Conservation (phyloP, 163 green algal species). For the Smithsoniella earleae region DNA sequence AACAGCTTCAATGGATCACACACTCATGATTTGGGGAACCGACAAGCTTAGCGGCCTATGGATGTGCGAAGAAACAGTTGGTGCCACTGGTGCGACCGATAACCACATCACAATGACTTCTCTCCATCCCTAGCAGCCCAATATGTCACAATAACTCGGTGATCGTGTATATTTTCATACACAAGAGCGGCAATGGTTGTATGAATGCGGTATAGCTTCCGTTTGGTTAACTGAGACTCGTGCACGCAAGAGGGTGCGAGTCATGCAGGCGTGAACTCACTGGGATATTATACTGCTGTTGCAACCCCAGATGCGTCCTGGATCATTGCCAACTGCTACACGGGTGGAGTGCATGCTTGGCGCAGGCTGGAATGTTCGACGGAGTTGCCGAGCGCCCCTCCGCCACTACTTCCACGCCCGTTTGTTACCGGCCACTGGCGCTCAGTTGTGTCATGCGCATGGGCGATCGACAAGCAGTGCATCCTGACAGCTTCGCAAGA, state of each 20-base stretch:
- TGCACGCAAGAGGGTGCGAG: no score
- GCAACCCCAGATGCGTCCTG: not conserved
- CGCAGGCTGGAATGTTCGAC: no score
- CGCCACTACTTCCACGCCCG: slow-evolving; percentile 20
- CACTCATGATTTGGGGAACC: slow-evolving; percentile 83
- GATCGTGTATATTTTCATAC: no score
- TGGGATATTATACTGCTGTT: slow-evolving; percentile 30
- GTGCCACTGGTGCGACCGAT: slow-evolving; percentile 72
- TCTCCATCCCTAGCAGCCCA: no score
- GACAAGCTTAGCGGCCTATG: slow-evolving; percentile 67
- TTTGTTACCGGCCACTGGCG: slow-evolving; percentile 51
- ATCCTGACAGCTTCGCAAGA: slow-evolving; percentile 71
- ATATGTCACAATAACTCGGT: no score
- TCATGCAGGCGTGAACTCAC: slow-evolving; percentile 15
- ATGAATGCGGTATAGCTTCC: no score
- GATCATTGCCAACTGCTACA: slow-evolving; percentile 24
- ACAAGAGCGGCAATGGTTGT: no score
- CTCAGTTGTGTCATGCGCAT: slow-evolving; percentile 65
- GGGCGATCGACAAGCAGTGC: slow-evolving; percentile 60
- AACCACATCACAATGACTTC: no score
- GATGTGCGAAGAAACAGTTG: slow-evolving; percentile 72
- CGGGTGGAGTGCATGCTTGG: slow-evolving; percentile 20
- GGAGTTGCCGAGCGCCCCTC: no score
- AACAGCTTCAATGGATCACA: slow-evolving; percentile 87
- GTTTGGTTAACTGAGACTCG: no score